Evolutionary conservation across 2,329 filamentous ascomycete species (phyloP), one percentile per base, ranked within the genome.

Genomic region (Thyridium curvatum): DNA sequence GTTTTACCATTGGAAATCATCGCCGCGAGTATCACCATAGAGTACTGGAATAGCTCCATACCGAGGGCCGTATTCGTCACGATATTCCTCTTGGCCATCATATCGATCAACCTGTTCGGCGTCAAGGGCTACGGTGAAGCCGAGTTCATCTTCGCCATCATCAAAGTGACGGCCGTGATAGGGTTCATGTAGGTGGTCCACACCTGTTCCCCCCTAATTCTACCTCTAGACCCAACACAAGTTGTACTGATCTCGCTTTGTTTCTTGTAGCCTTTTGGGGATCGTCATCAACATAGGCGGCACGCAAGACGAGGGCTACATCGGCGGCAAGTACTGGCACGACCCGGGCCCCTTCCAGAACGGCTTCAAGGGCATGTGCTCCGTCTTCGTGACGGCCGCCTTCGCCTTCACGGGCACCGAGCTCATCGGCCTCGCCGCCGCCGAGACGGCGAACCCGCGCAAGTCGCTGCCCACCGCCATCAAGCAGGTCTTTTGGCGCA

Each of bases 401-500:
- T 89, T 89, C 52, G 71, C 84, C 43, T 89, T 88, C 51, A 77
- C 82, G 2, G 84, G 84, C 10, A 88, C 84, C 1, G 84, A 89
- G 55, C 69, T 87, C 10, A 82, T 88, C 35, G 85, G 84, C 38
- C 74, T 90, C 12, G 84, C 84, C 4, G 84, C 85, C 2, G 85
- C 84, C 26, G 85, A 90, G 58, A 85, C 84, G 1, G 78, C 74
- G n/a, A 87, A 88, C 53, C 85, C 85, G 3, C 74, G 83, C 41
- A 86, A 93, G 56, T 86, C 84, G 2, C 71, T 96, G 1, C 90
- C 90, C 0, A 88, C 81, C 0, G 90, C 90, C 12, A 80, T 94
- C 52, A 94, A 94, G 65, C 89, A 94, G 59, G 88, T 95, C 16
- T 95, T 95, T 61, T 96, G 90, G 89, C 83, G 90, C 53, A 94